These are phyloP conservation scores for Cocos nucifera DNA, from an alignment of 176 grass and related monocot species.

Conservation along the genomic window DNA sequence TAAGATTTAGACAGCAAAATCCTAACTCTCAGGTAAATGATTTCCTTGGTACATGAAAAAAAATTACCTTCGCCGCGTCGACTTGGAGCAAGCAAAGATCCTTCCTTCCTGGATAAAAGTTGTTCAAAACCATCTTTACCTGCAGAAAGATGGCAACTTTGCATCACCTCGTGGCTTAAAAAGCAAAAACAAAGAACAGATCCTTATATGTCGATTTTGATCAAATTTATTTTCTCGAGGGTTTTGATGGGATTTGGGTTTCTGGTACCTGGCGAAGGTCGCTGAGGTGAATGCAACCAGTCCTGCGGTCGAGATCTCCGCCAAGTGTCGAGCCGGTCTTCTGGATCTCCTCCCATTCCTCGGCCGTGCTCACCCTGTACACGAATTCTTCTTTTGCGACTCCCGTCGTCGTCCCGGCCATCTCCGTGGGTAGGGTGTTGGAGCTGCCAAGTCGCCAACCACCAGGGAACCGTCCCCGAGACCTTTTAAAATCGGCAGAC, in stretches of 20 bases:
- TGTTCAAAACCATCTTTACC: slow-evolving; percentile 61
- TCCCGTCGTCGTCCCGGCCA: slow-evolving; percentile 6
- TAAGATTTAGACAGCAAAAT: no score
- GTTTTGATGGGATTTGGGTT: no score
- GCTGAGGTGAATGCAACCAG: slow-evolving; percentile 74
- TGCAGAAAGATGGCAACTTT: slow-evolving; percentile 20
- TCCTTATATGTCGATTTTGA: no score
- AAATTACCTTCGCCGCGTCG: slow-evolving; percentile 46
- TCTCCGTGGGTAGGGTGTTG: neutral
- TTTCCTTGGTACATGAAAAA: neutral
- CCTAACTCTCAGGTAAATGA: neutral
- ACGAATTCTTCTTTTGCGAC: slow-evolving; percentile 34
- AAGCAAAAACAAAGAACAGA: neutral
- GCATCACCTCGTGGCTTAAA: neutral
- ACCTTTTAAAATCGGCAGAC: no score
- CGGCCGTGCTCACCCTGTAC: slow-evolving; percentile 46
- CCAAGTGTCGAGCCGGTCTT: slow-evolving; percentile 35
- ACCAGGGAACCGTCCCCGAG: no score
- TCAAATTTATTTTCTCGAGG: no score
- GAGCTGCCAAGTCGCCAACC: no score
- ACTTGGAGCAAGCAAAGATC: slow-evolving; percentile 70
- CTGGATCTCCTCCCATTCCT: slow-evolving; percentile 51
- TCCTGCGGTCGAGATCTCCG: slow-evolving; percentile 46
- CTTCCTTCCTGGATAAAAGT: slow-evolving; percentile 40
- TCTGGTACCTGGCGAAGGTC: slow-evolving; percentile 43